A percentile compares a stretch with the other conserved stretches of the same genome.
Evolutionary conservation across 129 eudicot genomes (phyloP).

Genomic region (Flaveria linearis): DNA sequence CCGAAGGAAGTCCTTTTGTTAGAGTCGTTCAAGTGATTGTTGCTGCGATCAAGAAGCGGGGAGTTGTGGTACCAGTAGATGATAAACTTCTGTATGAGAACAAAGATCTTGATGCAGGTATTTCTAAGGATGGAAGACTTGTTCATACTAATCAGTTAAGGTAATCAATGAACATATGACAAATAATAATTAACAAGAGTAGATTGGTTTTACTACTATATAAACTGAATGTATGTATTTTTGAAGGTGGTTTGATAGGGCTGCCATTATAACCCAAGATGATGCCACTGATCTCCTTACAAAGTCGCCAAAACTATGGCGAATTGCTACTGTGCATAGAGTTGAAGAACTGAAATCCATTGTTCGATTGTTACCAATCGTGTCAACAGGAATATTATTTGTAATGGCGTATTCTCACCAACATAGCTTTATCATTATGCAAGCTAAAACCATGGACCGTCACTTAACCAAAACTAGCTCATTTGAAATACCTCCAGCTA

Average conservation of each 20-base stretch:
- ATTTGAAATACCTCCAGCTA: conserved; percentile 79
- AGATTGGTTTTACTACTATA: too few relatives aligned
- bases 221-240: conserved; percentile 1
- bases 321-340: conserved; percentile 70
- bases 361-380: conserved; percentile 61
- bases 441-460: conserved; percentile 86
- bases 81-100: conserved; percentile 34
- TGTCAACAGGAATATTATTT: conserved; percentile 57
- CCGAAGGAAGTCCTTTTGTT: conserved; percentile 46
- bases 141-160: conserved; percentile 38
- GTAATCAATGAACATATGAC: conserved; percentile 10
- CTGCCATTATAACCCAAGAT: conserved; percentile 47
- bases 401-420: conserved; percentile 62
- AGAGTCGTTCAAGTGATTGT: conserved; percentile 41
- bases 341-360: conserved; percentile 75
- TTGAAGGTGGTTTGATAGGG: conserved; percentile 72
- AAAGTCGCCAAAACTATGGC: conserved; percentile 63
- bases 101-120: conserved; percentile 38
- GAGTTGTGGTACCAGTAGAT: conserved; percentile 22
- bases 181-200: neutral
- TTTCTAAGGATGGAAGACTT: conserved; percentile 39
- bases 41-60: conserved; percentile 38
- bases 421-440: conserved; percentile 55
- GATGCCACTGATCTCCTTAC: conserved; percentile 39
- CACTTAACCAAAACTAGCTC: conserved; percentile 48